Base-by-base conservation (phyloP, 257 asterid genomes). In the Ilex asprella region DNA sequence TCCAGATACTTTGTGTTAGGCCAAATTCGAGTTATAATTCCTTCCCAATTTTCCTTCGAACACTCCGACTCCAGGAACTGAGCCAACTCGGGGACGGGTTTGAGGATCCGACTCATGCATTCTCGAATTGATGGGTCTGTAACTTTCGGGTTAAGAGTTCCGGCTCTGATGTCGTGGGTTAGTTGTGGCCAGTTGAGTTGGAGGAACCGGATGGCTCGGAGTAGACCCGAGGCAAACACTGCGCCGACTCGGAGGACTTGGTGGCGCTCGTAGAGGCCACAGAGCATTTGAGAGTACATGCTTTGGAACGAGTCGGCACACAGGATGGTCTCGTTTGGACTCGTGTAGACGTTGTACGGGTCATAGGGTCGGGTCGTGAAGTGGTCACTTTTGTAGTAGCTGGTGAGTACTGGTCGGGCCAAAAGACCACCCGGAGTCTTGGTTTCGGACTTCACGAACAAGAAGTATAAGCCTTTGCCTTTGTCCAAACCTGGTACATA, bases 221-320 rank as follows among this genome's bases (percentile, higher is more conserved):
- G 89, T 46, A 93, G 94, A 32, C 99, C 99, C 4, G 97, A 87
- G 63, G 99, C 99, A 62, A 93, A 93, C 0, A 89, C 94, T 0
- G 99, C 99, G 0, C 97, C 97, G 7, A 93, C 93, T 0, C 97
- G 96, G 70, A 89, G 97, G 56, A 93, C 99, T 55, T 83, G 84
- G 16, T 79, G 76, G 59, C 97, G 89, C 43, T 93, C 88, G 68
- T 84, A 87, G 15, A 93, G 94, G 41, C 99, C 99, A 63, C 97
- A 93, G 0, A 93, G 81, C 97, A 93, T 93, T 72, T 93, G 99
- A 16, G 92, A 69, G 76, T 93, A 93, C 99, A 93, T 93, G 81
- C 97, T 89, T 14, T 93, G 99, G 79, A 82, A 86, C 0, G 97
- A 87, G 71, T 89, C 99, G 1, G 96, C 75, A 76, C 96, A 93